Evolutionary conservation across 345 rosid genomes (phyloP), one percentile per base, ranked within the genome.

Genomic region (Camelina neglecta): DNA sequence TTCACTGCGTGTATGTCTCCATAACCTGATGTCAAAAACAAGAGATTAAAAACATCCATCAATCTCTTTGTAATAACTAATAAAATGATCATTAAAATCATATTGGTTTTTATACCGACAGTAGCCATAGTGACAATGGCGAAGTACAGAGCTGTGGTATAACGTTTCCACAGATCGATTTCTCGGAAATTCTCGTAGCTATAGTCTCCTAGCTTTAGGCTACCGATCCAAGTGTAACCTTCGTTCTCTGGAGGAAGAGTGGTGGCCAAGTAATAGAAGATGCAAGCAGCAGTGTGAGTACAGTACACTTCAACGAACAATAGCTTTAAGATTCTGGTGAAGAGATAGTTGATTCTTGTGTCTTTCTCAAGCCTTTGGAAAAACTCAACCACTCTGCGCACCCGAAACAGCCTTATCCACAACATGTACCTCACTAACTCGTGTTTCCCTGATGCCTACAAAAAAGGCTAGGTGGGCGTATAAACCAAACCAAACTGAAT

Each of bases 1-100:
- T 95, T 95, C 74, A 95, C 97, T 3, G 99, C 99, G 59, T 92
- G 99, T 76, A 95, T 86, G 51, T 95, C 99, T 85, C 99, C 99
- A 83, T 95, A 95, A 23, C 99, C 99, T 95, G 86, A 53, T 15
- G 24, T 44, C 49, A 59, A 15, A 76, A 55, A n/a, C 31, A 29
- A 29, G 31, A 29, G 4, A 29, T 3, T 42, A 29, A 23, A 12
- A 29, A 13, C 3, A n/a, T 2, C 21, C n/a, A 69, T 51, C 66
- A 60, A 8, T 53, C 8, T 60, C 44, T 75, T 67, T 49, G 47
- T 67, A 15, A 29, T 41, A 58, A 39, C 29, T 24, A 57, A 51
- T 69, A 6, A 69, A 75, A 49, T 26, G 20, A 33, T 21, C 36
- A 51, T 50, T 2, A 39, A 48, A 16, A 54, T 21, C 2, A 9